A percentile compares a stretch with the other conserved stretches of the same genome.
phyloP scores from a whole-genome alignment of 1,139 yeast genomes.

The Spathaspora sp. region DNA sequence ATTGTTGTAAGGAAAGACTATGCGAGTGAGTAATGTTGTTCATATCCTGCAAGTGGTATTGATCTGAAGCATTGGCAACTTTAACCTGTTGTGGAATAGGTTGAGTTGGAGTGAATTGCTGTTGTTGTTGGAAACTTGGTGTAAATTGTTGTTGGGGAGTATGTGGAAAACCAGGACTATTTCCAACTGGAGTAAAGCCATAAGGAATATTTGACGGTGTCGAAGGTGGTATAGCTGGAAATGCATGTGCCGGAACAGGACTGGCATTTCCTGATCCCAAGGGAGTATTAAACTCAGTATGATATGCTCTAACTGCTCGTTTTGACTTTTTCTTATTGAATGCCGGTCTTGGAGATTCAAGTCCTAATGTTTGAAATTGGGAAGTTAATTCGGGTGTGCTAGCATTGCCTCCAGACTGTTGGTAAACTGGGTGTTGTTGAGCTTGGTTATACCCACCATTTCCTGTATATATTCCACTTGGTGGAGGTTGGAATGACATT shows the following conservation, averaged over 20 bases:
- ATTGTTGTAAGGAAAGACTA: conserved; percentile 51
- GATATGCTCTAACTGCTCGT: conserved; percentile 48
- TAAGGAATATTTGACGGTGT: conserved; percentile 1
- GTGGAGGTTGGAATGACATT: conserved; percentile 7
- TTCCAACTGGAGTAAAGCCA: not conserved
- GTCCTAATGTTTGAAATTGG: conserved; percentile 10
- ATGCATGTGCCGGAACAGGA: conserved; percentile 2
- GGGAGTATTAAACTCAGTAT: conserved; percentile 26
- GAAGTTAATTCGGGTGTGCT: conserved; percentile 7
- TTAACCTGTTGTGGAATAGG: conserved; percentile 7
- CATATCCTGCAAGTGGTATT: conserved; percentile 10
- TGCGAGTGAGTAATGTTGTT: conserved; percentile 5
- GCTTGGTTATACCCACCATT: not conserved
- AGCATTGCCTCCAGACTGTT: not conserved
- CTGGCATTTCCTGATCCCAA: conserved; percentile 3
- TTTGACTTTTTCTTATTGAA: conserved; percentile 29
- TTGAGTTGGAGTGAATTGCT: conserved; percentile 2
- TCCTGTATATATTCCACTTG: conserved; percentile 2
- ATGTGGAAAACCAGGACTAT: not conserved
- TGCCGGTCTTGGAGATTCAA: conserved; percentile 7
- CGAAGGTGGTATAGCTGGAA: not conserved
- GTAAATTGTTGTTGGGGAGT: conserved; percentile 4
- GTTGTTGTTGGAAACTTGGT: not conserved
- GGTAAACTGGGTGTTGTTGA: not conserved
- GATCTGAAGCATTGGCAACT: conserved; percentile 10